Percentiles rank a stretch among this genome's conserved stretches.
Conservation (phyloP, 495 filamentous ascomycete genomes). For the Trichoderma virens region DNA sequence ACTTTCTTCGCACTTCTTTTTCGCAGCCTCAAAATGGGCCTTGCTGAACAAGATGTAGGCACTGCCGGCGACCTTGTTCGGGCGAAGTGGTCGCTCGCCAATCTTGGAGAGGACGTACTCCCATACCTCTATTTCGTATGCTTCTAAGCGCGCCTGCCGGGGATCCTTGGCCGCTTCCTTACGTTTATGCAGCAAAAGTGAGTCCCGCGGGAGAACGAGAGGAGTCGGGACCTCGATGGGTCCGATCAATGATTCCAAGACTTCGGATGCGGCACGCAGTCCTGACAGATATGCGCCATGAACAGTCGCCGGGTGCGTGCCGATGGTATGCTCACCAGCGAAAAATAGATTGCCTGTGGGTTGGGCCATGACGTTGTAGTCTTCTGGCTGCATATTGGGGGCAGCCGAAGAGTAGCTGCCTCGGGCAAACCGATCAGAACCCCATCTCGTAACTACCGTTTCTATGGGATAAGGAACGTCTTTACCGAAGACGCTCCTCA, state of each 20-base stretch:
- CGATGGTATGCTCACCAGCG: constrained; percentile 92
- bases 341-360: constrained; percentile 85
- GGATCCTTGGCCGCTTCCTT: constrained; percentile 42
- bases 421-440: constrained; percentile 74
- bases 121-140: constrained; percentile 68
- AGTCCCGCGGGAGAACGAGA: constrained; percentile 60
- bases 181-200: constrained; percentile 39
- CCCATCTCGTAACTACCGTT: constrained; percentile 92
- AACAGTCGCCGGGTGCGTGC: constrained; percentile 91
- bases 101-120: constrained; percentile 59
- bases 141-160: constrained; percentile 50
- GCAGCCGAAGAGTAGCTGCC: constrained; percentile 94
- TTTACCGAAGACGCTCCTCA: constrained; percentile 53
- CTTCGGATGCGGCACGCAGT: constrained; percentile 76
- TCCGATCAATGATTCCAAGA: constrained; percentile 70
- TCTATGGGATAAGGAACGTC: constrained; percentile 66
- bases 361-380: constrained; percentile 91
- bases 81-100: constrained; percentile 64
- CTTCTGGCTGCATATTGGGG: constrained; percentile 66
- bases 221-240: constrained; percentile 70
- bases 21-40: constrained; percentile 68
- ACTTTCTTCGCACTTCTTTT: constrained; percentile 60
- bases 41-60: constrained; percentile 74
- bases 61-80: constrained; percentile 61
- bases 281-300: constrained; percentile 95